Base-by-base conservation (phyloP, 768 basidiomycete genomes). In the Polyporus arcularius region DNA sequence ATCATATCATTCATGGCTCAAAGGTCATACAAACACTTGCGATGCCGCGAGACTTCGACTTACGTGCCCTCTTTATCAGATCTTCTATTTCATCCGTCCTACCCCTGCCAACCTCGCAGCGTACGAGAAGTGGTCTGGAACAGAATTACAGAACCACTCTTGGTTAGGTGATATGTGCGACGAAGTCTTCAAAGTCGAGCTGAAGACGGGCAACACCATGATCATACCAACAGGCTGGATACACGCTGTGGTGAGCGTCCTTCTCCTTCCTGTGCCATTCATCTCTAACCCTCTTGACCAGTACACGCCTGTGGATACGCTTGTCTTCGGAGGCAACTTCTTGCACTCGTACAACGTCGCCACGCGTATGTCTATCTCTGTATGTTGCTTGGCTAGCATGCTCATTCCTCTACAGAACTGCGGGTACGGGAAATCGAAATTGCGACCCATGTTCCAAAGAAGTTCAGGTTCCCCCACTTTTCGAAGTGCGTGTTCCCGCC, bases 251-350 rank as follows among this genome's bases (percentile, higher is more conserved):
- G 95, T 96, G 72, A 72, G 90, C 78, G 39, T 76, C 7, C 18
- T 4, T 50, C 11, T 15, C 6, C 1, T 21, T 38, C 15, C 6
- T 16, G 28, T 28, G 12, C 18, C 5, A 4, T 15, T 11, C 8
- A 26, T 48, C 9, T 4, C 46, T 48, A 18, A 48, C 21, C 21
- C 14, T 14, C 28, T 6, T 30, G 42, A 60, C 38, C 67, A 96
- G 90, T 88, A 92, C 74, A 98, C 97, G 0, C 96, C 96, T 0
- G 74, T 82, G 35, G 95, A 99, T 71, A 90, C 96, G 4, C 79
- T 99, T 43, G 97, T 99, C 1, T 96, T 98, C 69, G 96, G 96
- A 1, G 96, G 96, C 41, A 99, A 99, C 74, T 99, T 98, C 72
- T 73, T 99, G 52, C 96, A 99, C 74, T 96, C 94, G 8, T 94